Percentiles rank a stretch among this genome's conserved stretches.
These are phyloP conservation scores for Solanum paucissectum DNA, from an alignment of 257 asterid species.

Conservation along the genomic window DNA sequence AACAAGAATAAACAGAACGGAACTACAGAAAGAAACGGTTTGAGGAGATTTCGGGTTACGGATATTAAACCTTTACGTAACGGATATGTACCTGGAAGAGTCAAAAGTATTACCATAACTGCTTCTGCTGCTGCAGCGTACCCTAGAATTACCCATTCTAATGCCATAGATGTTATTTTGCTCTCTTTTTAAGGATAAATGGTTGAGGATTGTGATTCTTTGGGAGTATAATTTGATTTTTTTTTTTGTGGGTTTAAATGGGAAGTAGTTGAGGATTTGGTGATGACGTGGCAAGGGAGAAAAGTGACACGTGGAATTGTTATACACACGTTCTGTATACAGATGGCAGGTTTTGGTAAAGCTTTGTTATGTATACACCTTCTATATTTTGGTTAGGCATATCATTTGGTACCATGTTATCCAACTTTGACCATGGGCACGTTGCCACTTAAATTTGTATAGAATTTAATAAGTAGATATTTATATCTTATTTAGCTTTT, in stretches of 20 bases:
- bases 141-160: slow-evolving; percentile 53
- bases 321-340: not conserved
- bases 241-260: not conserved
- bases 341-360: not conserved
- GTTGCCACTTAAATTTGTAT: too few species aligned
- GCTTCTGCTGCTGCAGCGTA: slow-evolving; percentile 42
- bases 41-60: slow-evolving; percentile 22
- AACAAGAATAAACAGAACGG: slow-evolving; percentile 37
- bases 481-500: too few species aligned
- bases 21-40: slow-evolving; percentile 36
- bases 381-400: not conserved
- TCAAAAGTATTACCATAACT: slow-evolving; percentile 33
- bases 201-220: not conserved
- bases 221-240: not conserved
- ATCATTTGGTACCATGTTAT: too few species aligned
- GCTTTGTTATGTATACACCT: not conserved
- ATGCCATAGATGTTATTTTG: slow-evolving; percentile 16
- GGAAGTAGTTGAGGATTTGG: not conserved
- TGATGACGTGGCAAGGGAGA: not conserved
- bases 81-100: slow-evolving; percentile 19
- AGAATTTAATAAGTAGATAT: too few species aligned
- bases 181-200: not conserved
- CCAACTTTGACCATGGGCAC: accelerated
- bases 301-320: not conserved
- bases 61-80: slow-evolving; percentile 31